Conservation (phyloP, 441 rosid genomes). For the Populus hybrid region DNA sequence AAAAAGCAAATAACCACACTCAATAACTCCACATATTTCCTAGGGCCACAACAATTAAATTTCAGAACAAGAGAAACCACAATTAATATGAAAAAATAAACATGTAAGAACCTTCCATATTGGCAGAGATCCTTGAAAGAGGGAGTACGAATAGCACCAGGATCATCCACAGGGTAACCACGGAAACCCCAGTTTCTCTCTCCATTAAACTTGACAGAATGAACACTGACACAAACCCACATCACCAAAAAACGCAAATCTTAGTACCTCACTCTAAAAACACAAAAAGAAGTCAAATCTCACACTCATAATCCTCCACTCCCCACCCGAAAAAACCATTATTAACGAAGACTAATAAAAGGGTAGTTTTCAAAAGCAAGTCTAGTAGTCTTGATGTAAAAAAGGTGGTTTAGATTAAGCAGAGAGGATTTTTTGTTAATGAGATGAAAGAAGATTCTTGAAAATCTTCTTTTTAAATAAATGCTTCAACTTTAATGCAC, state of each 20-base stretch:
- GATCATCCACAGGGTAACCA: conserved; percentile 23
- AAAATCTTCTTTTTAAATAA: conserved; percentile 4
- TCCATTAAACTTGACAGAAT: conserved; percentile 25
- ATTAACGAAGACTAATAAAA: conserved; percentile 5
- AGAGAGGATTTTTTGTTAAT: conserved; percentile 8
- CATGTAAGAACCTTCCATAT: conserved; percentile 29
- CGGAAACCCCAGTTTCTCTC: conserved; percentile 12
- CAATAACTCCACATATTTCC: neutral
- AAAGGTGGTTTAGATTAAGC: neutral
- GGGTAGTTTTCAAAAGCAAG: conserved; percentile 17
- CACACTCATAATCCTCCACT: neutral
- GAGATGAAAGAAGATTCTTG: conserved; percentile 10
- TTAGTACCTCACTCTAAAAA: conserved; percentile 12
- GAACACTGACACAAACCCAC: conserved; percentile 20
- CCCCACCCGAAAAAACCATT: conserved; percentile 1
- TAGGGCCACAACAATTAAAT: neutral
- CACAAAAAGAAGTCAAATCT: neutral
- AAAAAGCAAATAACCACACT: neutral
- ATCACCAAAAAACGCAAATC: conserved; percentile 10
- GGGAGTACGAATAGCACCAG: conserved; percentile 15
- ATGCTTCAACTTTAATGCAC: neutral
- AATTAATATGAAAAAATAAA: neutral
- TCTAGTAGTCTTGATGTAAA: neutral
- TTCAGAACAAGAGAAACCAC: neutral
- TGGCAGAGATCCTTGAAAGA: conserved; percentile 30